Percentiles rank a stretch among this genome's conserved stretches.
phyloP scores from a whole-genome alignment of 2,329 filamentous ascomycete species.

The Emergomyces orientalis region DNA sequence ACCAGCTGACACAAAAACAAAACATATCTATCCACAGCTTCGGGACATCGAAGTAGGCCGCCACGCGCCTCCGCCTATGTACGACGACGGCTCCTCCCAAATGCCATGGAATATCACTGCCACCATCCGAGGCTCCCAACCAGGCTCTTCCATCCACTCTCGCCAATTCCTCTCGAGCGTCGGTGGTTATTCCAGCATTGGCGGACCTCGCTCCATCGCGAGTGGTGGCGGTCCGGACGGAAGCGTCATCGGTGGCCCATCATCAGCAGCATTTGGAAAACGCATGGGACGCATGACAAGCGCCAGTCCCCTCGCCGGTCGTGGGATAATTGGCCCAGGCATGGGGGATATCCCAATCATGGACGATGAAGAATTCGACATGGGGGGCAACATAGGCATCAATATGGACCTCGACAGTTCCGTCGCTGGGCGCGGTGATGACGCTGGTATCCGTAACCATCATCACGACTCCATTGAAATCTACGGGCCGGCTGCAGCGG shows the following conservation, averaged over 20 bases:
- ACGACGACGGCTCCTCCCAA: slow-evolving; percentile 56
- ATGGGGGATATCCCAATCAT: background rate
- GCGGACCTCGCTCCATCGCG: slow-evolving; percentile 15
- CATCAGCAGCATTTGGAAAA: slow-evolving; percentile 3
- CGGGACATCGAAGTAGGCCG: slow-evolving; percentile 59
- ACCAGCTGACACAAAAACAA: background rate
- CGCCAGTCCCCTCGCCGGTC: slow-evolving; percentile 52
- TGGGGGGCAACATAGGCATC: slow-evolving; percentile 10
- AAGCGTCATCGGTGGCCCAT: slow-evolving; percentile 14
- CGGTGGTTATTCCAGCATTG: slow-evolving; percentile 26
- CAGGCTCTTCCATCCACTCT: slow-evolving; percentile 30
- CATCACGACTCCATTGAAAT: slow-evolving; percentile 34
- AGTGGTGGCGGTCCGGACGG: slow-evolving; percentile 19
- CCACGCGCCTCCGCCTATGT: slow-evolving; percentile 55
- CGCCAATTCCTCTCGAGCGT: slow-evolving; percentile 29
- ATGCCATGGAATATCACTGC: slow-evolving; percentile 61
- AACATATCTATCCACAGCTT: background rate
- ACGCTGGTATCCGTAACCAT: slow-evolving; percentile 16
- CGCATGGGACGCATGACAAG: slow-evolving; percentile 47
- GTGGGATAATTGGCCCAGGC: slow-evolving; percentile 24
- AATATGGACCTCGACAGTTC: slow-evolving; percentile 20
- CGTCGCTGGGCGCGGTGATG: slow-evolving; percentile 18
- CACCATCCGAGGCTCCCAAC: slow-evolving; percentile 45
- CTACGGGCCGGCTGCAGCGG: slow-evolving; percentile 36
- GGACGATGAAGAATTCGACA: slow-evolving; percentile 13